Evolutionary conservation across 176 grass and related monocot species (phyloP).

Genomic region (Avena insularis): DNA sequence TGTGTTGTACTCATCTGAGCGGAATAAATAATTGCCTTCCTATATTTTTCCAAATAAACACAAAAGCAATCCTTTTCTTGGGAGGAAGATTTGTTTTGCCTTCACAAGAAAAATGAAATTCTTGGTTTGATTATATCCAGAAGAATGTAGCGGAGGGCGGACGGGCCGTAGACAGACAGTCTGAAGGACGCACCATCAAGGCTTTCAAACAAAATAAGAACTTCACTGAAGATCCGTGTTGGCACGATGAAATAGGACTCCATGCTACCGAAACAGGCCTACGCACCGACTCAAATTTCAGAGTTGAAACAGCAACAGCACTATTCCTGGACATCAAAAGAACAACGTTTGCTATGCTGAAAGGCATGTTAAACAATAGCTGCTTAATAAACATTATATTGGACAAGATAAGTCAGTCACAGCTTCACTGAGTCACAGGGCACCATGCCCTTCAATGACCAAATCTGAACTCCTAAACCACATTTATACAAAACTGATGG

Average conservation of each 20-base stretch:
- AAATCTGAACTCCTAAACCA: slow-evolving; percentile 47
- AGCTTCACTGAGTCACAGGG: not conserved
- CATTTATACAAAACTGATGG: slow-evolving; percentile 57
- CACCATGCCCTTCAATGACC: slow-evolving; percentile 42
- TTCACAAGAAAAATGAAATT: not conserved
- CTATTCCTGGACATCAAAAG: not conserved
- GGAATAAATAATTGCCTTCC: not conserved
- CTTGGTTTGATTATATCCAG: no score
- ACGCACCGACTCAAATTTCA: not conserved
- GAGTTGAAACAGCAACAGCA: not conserved
- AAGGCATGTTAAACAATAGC: not conserved
- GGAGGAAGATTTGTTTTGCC: not conserved
- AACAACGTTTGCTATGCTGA: not conserved
- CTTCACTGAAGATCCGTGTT: not conserved
- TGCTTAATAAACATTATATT: not conserved
- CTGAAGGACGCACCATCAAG: no score
- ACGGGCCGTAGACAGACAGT: no score
- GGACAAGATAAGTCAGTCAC: slow-evolving; percentile 17
- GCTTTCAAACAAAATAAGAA: no score
- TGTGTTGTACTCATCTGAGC: not conserved
- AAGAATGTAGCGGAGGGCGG: no score
- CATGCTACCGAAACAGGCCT: not conserved
- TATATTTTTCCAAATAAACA: not conserved
- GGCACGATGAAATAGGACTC: not conserved
- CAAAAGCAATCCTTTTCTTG: not conserved